Conservation (phyloP, 495 filamentous ascomycete species). For the Penicillium simplicissimum region DNA sequence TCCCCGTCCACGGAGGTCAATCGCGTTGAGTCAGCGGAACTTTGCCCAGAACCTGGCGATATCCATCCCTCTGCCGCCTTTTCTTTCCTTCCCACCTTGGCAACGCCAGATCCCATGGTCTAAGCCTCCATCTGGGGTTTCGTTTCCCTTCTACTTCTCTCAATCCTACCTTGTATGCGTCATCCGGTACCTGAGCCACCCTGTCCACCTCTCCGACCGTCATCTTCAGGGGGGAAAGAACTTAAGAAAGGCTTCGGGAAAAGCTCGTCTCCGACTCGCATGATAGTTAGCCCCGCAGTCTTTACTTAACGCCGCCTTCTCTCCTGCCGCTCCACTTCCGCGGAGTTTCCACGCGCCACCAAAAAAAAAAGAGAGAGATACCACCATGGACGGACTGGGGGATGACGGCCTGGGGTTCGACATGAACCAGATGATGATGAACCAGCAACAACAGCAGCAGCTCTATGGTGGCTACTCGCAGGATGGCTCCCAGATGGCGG, state of each 20-base stretch:
- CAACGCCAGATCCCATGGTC: not conserved
- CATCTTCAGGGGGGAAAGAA: conserved; percentile 15
- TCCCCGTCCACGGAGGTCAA: not conserved
- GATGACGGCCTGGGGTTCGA: conserved; percentile 47
- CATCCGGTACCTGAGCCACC: conserved; percentile 15
- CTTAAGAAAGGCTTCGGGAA: conserved; percentile 18
- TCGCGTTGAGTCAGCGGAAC: conserved; percentile 6
- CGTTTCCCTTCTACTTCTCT: not conserved
- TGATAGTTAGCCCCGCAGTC: conserved; percentile 23
- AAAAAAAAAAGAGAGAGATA: conserved; percentile 7
- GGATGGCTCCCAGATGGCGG: conserved; percentile 60
- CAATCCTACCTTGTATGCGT: conserved; percentile 18
- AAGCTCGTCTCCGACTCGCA: conserved; percentile 12
- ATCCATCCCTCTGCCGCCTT: not conserved
- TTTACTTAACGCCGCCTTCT: conserved; percentile 20
- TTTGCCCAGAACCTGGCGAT: not conserved
- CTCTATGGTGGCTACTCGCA: conserved; percentile 65
- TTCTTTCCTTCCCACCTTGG: not conserved
- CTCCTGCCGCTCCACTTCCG: conserved; percentile 24
- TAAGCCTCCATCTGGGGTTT: conserved; percentile 2
- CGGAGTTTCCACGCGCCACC: conserved; percentile 22
- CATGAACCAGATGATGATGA: conserved; percentile 46
- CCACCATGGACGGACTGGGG: conserved; percentile 43
- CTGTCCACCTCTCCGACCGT: conserved; percentile 7
- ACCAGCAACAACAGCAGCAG: conserved; percentile 60